These are phyloP conservation scores for Ceratocystis colombiana DNA, from an alignment of 2,329 filamentous ascomycete species.

Conservation along the genomic window DNA sequence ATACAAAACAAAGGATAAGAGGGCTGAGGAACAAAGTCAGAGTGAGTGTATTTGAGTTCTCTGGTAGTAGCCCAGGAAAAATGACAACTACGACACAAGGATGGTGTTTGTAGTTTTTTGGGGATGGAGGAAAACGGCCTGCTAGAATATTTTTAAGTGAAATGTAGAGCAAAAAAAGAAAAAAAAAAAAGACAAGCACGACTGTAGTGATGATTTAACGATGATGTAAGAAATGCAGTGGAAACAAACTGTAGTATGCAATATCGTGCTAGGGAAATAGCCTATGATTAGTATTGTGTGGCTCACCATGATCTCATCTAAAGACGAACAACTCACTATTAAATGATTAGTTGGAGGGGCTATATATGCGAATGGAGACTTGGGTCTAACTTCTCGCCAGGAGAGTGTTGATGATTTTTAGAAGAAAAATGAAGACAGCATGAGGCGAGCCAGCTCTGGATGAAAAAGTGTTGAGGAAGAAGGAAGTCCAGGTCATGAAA, in stretches of 20 bases:
- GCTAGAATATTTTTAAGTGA: too few relatives aligned
- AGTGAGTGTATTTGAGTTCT: too few relatives aligned
- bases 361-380: background rate
- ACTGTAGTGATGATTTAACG: background rate
- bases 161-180: background rate
- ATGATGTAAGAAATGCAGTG: too few relatives aligned
- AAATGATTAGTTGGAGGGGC: background rate
- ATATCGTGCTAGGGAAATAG: background rate
- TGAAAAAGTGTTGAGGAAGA: background rate
- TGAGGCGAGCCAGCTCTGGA: background rate
- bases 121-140: background rate
- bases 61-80: background rate
- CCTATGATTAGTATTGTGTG: too few relatives aligned
- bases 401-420: background rate
- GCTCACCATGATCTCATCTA: too few relatives aligned
- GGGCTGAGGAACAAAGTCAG: background rate
- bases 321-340: background rate
- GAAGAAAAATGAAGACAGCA: background rate
- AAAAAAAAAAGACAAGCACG: background rate
- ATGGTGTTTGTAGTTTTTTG: background rate
- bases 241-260: background rate
- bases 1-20: background rate
- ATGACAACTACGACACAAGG: background rate
- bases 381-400: constrained; percentile 1
- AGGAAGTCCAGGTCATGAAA: background rate